Conservation (phyloP, 768 basidiomycete species). For the Xerocomellus intermedius region DNA sequence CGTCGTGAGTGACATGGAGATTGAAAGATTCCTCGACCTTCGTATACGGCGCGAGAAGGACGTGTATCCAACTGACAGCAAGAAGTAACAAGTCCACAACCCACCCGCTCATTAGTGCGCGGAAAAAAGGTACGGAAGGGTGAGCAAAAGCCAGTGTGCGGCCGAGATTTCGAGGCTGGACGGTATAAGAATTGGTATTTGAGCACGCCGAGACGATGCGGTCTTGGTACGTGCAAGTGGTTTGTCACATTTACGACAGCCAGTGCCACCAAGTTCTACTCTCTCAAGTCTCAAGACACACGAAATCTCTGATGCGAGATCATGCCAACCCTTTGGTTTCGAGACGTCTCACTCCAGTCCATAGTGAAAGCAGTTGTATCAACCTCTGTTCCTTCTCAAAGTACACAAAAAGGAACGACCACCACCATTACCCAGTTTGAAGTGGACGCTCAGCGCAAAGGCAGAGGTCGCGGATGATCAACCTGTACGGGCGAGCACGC, state of each 20-base stretch:
- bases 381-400: slow-evolving; percentile 52
- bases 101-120: slow-evolving; percentile 16
- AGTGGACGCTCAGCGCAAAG: slow-evolving; percentile 37
- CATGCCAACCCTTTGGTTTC: not conserved
- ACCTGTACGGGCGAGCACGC: slow-evolving; percentile 34
- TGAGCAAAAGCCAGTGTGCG: not conserved
- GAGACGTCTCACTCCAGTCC: not conserved
- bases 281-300: too few species aligned
- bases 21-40: slow-evolving; percentile 99
- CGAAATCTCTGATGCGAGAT: not conserved
- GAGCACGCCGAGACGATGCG: not conserved
- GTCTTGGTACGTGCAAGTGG: too few species aligned
- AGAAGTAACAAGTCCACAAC: slow-evolving; percentile 52
- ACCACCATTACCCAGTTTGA: slow-evolving; percentile 44
- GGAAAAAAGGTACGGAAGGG: not conserved
- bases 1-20: slow-evolving; percentile 87
- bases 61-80: slow-evolving; percentile 57
- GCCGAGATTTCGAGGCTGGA: too few species aligned
- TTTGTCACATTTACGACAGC: not conserved
- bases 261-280: too few species aligned
- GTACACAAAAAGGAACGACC: slow-evolving; percentile 56
- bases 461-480: slow-evolving; percentile 40
- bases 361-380: slow-evolving; percentile 53
- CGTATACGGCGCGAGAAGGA: slow-evolving; percentile 80
- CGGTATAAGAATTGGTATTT: not conserved